Percentiles rank a stretch among this genome's conserved stretches.
phyloP scores from a whole-genome alignment of 2,329 filamentous ascomycete genomes.

The Calonectria pauciramosa region DNA sequence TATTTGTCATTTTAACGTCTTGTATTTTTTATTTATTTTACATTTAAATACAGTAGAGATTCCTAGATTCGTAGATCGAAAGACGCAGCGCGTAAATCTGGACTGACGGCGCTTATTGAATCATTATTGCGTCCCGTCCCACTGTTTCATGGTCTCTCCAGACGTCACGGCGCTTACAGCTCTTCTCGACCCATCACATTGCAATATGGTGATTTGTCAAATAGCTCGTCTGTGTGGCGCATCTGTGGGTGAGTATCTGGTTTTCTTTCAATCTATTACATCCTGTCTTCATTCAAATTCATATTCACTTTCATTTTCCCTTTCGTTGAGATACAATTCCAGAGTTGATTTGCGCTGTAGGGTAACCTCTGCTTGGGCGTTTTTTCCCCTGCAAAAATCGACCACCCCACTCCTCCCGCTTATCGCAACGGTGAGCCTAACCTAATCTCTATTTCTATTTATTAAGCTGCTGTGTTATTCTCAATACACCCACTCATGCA shows the following conservation, averaged over 20 bases:
- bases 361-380: background rate
- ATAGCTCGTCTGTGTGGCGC: no score
- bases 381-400: background rate
- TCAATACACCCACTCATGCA: background rate
- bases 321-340: no score
- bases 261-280: background rate
- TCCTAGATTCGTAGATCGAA: background rate
- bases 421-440: background rate
- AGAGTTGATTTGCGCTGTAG: background rate
- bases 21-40: no score
- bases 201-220: no score
- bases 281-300: background rate
- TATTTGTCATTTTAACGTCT: no score
- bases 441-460: background rate
- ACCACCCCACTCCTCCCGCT: background rate
- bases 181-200: no score
- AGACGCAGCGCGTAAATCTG: no score
- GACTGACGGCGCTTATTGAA: no score
- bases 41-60: background rate
- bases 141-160: no score
- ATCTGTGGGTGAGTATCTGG: no score
- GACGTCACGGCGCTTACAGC: no score
- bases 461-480: accelerated
- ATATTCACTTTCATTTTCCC: background rate
- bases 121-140: no score